Evolutionary conservation across 1,284 basidiomycete species (phyloP), one percentile per base, ranked within the genome.

Genomic region (Tremellales sp.): DNA sequence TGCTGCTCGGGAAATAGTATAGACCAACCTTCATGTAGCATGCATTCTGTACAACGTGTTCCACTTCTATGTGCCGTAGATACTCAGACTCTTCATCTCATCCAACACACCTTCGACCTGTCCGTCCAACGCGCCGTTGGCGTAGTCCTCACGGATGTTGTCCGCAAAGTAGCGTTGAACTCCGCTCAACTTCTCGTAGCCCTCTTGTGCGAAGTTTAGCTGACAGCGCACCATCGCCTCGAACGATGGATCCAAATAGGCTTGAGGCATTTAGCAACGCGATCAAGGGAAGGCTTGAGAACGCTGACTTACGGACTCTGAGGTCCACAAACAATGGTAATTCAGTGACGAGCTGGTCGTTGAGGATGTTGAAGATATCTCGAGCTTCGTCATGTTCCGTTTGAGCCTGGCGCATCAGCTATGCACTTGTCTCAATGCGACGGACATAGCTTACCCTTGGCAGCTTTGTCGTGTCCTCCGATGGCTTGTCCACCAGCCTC

Each of bases 141-240:
- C 94, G 67, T 99, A 99, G 64, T 98, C 92, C 62, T 97, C 92
- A 55, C 93, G 81, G 35, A 96, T 89, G 54, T 78, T 84, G 41
- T 96, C 91, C 3, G 82, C 79, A 66, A 97, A 96, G 75, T 93
- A 98, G 17, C 92, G 78, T 73, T 99, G 96, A 3, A 98, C 96
- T 40, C 90, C 86, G 40, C 92, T 89, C 48, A 98, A 80, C 76
- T 96, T 97, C 77, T 98, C 93, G 71, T 99, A 99, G 0, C 90
- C 96, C 64, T 97, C 93, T 70, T 97, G 89, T 1, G 93, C 91
- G 66, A 97, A 97, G 65, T 92, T 91, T 67, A 89, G 83, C 72
- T 99, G 94, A 82, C 96, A 89, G 37, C 96, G 82, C 62, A 97
- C 89, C 94, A 98, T 97, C 27, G 94, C 89, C 74, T 99, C 96